A percentile compares a stretch with the other conserved stretches of the same genome.
Evolutionary conservation across 2,329 filamentous ascomycete species (phyloP).

Genomic region (Pseudogymnoascus sp.): DNA sequence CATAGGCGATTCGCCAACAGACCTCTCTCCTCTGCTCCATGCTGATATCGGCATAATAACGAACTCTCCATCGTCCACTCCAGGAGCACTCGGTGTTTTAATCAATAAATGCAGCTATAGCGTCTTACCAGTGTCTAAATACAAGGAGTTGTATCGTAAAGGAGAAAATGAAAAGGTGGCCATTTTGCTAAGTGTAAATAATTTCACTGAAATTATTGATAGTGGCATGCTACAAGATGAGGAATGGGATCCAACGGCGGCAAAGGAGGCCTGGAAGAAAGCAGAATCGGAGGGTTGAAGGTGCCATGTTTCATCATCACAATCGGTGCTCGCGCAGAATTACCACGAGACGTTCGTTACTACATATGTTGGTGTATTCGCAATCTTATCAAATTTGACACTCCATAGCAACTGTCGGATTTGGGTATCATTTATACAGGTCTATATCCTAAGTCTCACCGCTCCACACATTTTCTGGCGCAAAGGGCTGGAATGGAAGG

Average conservation of each 20-base stretch:
- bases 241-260: background rate
- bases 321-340: background rate
- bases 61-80: slow-evolving; percentile 5
- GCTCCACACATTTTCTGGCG: slow-evolving; percentile 2
- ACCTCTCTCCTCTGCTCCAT: slow-evolving; percentile 24
- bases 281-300: background rate
- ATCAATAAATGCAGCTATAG: slow-evolving; percentile 16
- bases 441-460: background rate
- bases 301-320: background rate
- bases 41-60: slow-evolving; percentile 19
- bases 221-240: slow-evolving; percentile 11
- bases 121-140: slow-evolving; percentile 17
- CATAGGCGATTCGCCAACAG: slow-evolving; percentile 25
- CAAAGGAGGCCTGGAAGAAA: background rate
- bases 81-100: background rate
- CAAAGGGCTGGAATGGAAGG: background rate
- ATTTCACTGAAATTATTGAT: slow-evolving; percentile 19
- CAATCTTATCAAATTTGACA: background rate
- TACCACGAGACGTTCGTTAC: background rate
- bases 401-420: background rate
- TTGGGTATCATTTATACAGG: background rate
- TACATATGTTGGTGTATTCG: background rate
- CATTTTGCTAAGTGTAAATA: slow-evolving; percentile 14
- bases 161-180: slow-evolving; percentile 11
- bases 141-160: slow-evolving; percentile 14